Conservation (phyloP, 73 alveolate species). For the Strombidium stylifer region DNA sequence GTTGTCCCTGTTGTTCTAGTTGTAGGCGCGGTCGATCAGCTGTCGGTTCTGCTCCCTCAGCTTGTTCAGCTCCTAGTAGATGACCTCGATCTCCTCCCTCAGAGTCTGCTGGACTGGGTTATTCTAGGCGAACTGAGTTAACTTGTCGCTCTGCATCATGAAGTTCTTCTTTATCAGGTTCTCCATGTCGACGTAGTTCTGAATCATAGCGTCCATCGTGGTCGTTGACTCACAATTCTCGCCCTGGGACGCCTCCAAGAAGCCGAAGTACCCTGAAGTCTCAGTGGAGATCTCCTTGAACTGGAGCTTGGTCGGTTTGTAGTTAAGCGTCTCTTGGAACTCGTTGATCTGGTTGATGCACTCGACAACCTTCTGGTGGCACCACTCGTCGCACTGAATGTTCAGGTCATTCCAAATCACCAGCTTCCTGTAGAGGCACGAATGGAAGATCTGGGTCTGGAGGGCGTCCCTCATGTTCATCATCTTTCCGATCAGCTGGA, state of each 20-base stretch:
- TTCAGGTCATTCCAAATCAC: slow-evolving; percentile 69
- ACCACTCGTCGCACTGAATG: slow-evolving; percentile 61
- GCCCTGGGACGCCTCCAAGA: neutral
- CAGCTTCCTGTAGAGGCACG: slow-evolving; percentile 52
- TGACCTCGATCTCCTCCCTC: slow-evolving; percentile 61
- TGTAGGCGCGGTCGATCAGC: no score
- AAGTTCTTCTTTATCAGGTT: slow-evolving; percentile 66
- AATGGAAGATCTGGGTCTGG: slow-evolving; percentile 29
- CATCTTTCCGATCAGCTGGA: slow-evolving; percentile 42
- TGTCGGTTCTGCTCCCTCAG: slow-evolving; percentile 55
- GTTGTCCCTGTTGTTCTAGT: slow-evolving; percentile 32
- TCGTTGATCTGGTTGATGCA: slow-evolving; percentile 43
- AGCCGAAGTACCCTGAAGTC: slow-evolving; percentile 30
- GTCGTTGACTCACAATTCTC: slow-evolving; percentile 15
- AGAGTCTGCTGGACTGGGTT: slow-evolving; percentile 58
- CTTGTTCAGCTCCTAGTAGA: slow-evolving; percentile 42
- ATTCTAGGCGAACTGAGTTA: slow-evolving; percentile 36
- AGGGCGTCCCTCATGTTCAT: slow-evolving; percentile 58
- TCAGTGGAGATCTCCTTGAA: slow-evolving; percentile 40
- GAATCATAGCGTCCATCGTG: slow-evolving; percentile 49
- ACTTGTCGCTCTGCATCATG: slow-evolving; percentile 46
- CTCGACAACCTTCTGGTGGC: slow-evolving; percentile 53
- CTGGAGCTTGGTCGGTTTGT: slow-evolving; percentile 46
- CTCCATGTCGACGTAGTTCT: slow-evolving; percentile 57
- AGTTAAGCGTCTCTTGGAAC: slow-evolving; percentile 35